phyloP scores from a whole-genome alignment of 2,329 filamentous ascomycete species.

The Zymoseptoria tritici region DNA sequence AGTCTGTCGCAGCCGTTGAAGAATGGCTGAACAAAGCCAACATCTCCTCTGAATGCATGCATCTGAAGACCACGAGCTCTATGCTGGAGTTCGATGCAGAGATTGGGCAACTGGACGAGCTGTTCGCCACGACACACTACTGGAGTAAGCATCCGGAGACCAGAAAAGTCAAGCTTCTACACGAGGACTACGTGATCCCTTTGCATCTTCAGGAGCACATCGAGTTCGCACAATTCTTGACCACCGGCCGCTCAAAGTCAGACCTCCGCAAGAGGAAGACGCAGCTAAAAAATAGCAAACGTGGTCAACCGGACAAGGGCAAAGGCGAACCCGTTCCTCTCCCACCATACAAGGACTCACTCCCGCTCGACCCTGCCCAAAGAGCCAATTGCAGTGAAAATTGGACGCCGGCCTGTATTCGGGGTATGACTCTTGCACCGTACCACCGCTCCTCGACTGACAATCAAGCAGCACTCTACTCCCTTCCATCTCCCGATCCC shows the following conservation, averaged over 20 bases:
- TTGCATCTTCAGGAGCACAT: conserved; percentile 18
- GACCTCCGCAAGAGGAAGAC: not conserved
- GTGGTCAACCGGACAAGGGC: not conserved
- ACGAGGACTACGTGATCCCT: conserved; percentile 4
- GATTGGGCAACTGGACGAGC: conserved; percentile 30
- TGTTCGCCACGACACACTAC: conserved; percentile 35
- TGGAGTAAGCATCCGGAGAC: conserved; percentile 30
- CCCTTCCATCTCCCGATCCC: not conserved
- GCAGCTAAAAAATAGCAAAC: not conserved
- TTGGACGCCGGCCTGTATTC: not conserved
- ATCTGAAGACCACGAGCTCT: not conserved
- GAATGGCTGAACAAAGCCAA: conserved; percentile 19
- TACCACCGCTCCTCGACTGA: not conserved
- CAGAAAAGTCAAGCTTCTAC: conserved; percentile 19
- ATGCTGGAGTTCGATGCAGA: conserved; percentile 34
- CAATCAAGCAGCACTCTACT: not conserved
- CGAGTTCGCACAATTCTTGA: conserved; percentile 10
- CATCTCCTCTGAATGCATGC: not conserved
- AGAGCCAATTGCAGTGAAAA: not conserved
- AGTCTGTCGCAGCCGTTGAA: conserved; percentile 18
- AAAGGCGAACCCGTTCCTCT: no score
- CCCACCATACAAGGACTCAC: not conserved
- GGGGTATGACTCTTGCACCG: not conserved
- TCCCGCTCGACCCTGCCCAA: not conserved
- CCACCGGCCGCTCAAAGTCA: not conserved